Percentiles rank a stretch among this genome's conserved stretches.
Evolutionary conservation across 2,329 filamentous ascomycete species (phyloP).

Genomic region (Beauveria australis): DNA sequence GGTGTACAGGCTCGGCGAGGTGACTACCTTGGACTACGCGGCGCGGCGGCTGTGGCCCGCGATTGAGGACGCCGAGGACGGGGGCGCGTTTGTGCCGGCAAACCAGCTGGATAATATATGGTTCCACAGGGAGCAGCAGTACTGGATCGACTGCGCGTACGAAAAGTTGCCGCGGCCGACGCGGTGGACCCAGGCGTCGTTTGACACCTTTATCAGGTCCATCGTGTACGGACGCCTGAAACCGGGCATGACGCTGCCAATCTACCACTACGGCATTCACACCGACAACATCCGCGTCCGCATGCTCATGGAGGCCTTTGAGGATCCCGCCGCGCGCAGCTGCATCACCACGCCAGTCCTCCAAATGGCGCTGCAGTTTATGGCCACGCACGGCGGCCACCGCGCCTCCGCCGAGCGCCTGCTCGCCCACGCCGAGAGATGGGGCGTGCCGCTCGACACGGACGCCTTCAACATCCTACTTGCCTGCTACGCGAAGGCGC

Average conservation of each 20-base stretch:
- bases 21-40: conserved; percentile 26
- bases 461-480: conserved; percentile 42
- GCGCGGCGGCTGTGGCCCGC: conserved; percentile 28
- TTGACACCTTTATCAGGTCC: conserved; percentile 34
- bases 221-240: conserved; percentile 32
- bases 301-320: conserved; percentile 31
- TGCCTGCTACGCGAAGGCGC: conserved; percentile 29
- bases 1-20: conserved; percentile 29
- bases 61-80: conserved; percentile 18
- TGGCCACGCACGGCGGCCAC: conserved; percentile 28
- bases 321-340: conserved; percentile 24
- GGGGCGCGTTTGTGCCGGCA: conserved; percentile 17
- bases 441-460: conserved; percentile 34
- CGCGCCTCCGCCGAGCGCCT: conserved; percentile 27
- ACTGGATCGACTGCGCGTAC: conserved; percentile 26
- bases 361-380: conserved; percentile 36
- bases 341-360: conserved; percentile 32
- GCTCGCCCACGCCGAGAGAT: conserved; percentile 27
- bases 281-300: conserved; percentile 31
- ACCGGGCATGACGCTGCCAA: conserved; percentile 22
- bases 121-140: conserved; percentile 26
- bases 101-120: conserved; percentile 22
- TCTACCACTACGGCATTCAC: conserved; percentile 26
- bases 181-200: conserved; percentile 32
- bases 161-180: conserved; percentile 31